phyloP scores from a whole-genome alignment of 177 flowering plant species.

The Vitis hybrid region DNA sequence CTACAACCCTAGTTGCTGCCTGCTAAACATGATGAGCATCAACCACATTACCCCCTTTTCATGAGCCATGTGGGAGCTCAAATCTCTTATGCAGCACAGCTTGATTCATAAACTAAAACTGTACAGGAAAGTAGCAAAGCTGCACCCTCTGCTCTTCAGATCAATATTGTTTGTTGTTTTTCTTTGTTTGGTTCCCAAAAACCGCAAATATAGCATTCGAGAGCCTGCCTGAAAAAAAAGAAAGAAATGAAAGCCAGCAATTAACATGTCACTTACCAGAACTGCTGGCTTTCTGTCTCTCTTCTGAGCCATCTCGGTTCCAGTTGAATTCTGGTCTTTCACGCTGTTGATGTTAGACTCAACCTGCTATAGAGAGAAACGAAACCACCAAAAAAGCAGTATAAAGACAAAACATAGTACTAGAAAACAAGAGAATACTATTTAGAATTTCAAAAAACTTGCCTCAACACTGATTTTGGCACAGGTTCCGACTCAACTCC shows the following conservation, averaged over 20 bases:
- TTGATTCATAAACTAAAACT: conserved; percentile 6
- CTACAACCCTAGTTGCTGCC: background rate
- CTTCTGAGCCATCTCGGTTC: background rate
- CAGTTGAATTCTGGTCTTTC: conserved; percentile 17
- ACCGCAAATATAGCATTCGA: conserved; percentile 1
- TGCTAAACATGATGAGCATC: too few relatives aligned
- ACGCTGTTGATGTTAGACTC: conserved; percentile 46
- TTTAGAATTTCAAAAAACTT: conserved; percentile 22
- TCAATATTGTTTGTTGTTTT: background rate
- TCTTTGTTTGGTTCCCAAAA: conserved; percentile 1
- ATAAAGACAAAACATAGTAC: conserved; percentile 31
- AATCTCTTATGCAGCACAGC: background rate
- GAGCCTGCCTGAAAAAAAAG: conserved; percentile 29
- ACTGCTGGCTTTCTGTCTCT: conserved; percentile 42
- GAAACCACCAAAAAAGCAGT: conserved; percentile 20
- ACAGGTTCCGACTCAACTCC: conserved; percentile 34
- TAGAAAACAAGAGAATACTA: background rate
- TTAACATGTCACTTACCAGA: conserved; percentile 39
- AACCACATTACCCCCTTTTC: too few relatives aligned
- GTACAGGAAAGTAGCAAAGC: conserved; percentile 1
- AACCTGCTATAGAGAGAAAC: conserved; percentile 33
- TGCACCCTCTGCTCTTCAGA: background rate
- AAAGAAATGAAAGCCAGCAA: conserved; percentile 46
- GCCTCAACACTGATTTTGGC: conserved; percentile 54
- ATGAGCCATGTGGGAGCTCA: too few relatives aligned